Evolutionary conservation across 768 basidiomycete genomes (phyloP).

Genomic region (Russula sp.): DNA sequence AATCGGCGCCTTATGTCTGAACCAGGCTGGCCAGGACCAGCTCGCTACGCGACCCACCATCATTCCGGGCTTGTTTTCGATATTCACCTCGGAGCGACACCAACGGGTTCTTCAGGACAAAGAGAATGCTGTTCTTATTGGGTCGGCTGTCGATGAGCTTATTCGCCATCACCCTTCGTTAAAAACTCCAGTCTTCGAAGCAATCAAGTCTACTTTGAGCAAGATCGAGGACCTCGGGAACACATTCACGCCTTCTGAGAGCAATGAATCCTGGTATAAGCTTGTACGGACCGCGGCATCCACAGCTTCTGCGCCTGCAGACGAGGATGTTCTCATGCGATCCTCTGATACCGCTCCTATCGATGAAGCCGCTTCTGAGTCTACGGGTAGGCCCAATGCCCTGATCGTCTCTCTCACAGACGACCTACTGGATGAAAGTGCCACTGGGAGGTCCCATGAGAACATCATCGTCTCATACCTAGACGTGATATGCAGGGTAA

Average conservation of each 20-base stretch:
- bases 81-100: slow-evolving; percentile 83
- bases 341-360: slow-evolving; percentile 13
- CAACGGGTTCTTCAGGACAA: slow-evolving; percentile 85
- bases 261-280: slow-evolving; percentile 65
- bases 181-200: slow-evolving; percentile 74
- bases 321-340: slow-evolving; percentile 29
- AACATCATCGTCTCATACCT: slow-evolving; percentile 75
- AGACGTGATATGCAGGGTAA: slow-evolving; percentile 73
- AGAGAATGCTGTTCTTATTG: slow-evolving; percentile 87
- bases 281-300: slow-evolving; percentile 37
- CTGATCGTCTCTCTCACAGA: slow-evolving; percentile 15
- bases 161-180: slow-evolving; percentile 92
- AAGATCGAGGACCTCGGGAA: slow-evolving; percentile 75
- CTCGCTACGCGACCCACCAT: slow-evolving; percentile 73
- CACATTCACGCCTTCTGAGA: slow-evolving; percentile 52
- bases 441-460: slow-evolving; percentile 54
- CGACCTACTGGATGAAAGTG: slow-evolving; percentile 21
- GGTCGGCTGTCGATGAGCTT: slow-evolving; percentile 90
- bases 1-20: slow-evolving; percentile 93
- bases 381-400: slow-evolving; percentile 13
- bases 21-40: slow-evolving; percentile 82
- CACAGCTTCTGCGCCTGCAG: not conserved
- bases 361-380: slow-evolving; percentile 18
- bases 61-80: slow-evolving; percentile 78
- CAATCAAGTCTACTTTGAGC: slow-evolving; percentile 64